A percentile compares a stretch with the other conserved stretches of the same genome.
Conservation (phyloP, 352 stramenopile genomes). For the Phytophthora citrophthora region DNA sequence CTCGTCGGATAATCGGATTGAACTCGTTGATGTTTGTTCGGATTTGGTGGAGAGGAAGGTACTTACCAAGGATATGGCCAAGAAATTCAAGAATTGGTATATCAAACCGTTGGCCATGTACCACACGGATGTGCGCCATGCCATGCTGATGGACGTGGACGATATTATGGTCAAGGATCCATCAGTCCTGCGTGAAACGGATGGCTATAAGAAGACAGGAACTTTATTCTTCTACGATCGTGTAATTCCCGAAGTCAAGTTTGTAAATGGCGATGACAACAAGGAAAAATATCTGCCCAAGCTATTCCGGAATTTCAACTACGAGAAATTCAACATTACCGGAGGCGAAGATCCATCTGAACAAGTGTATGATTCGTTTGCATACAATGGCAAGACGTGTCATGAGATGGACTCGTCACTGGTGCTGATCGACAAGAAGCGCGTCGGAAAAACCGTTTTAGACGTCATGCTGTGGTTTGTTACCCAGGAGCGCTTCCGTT, state of each 20-base stretch:
- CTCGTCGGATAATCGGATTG: conserved; percentile 28
- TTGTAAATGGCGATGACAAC: conserved; percentile 45
- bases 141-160: conserved; percentile 32
- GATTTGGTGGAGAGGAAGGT: conserved; percentile 26
- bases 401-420: conserved; percentile 76
- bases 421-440: conserved; percentile 33
- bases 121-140: conserved; percentile 27
- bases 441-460: conserved; percentile 30
- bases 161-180: conserved; percentile 32
- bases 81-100: conserved; percentile 46
- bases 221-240: conserved; percentile 51
- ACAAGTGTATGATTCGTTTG: conserved; percentile 51
- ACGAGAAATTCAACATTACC: conserved; percentile 43
- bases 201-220: conserved; percentile 24
- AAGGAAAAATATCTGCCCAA: conserved; percentile 45
- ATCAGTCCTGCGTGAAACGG: conserved; percentile 7
- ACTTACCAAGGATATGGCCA: conserved; percentile 5
- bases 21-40: conserved; percentile 50
- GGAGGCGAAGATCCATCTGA: conserved; percentile 28
- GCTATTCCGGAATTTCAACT: conserved; percentile 56
- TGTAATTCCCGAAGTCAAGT: conserved; percentile 46
- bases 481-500: conserved; percentile 36
- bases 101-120: conserved; percentile 40
- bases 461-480: conserved; percentile 46
- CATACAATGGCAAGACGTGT: conserved; percentile 49